Evolutionary conservation across 345 rosid genomes (phyloP), one percentile per base, ranked within the genome.

Genomic region (Eucalyptus guilfoylei): DNA sequence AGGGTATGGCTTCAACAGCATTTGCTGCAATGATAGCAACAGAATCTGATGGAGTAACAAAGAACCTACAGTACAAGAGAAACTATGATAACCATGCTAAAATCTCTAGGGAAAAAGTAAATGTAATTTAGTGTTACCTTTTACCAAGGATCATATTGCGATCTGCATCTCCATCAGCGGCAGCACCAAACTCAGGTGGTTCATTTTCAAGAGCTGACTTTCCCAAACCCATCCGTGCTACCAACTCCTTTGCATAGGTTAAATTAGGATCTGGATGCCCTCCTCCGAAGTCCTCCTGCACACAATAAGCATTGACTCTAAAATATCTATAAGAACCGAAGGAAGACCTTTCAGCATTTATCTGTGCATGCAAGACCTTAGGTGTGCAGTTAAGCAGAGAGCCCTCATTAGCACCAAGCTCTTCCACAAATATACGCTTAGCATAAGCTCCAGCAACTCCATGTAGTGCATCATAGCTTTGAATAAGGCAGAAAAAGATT

Each of bases 151-250:
- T 89, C 99, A 98, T 97, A 92, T 98, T 98, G 89, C 99, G 98
- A 92, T 98, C 99, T 47, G 99, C 99, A 93, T 98, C 99, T 92
- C 99, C 99, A 92, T 98, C 99, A 93, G 99, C 96, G 80, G 99
- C 99, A 42, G 99, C 99, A 87, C 99, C 99, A 93, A 98, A 97
- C 89, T 98, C 99, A 69, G 99, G 99, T 17, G 96, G 98, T 90
- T 97, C 99, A 89, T 64, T 95, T 87, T 91, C 94, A 55, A 95
- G 87, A 90, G 88, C 90, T 23, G 98, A 95, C 92, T 98, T 96
- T 86, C 98, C 93, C 94, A 97, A 93, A 89, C 99, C 99, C 99
- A 97, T 96, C 48, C 99, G 94, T 91, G 92, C 96, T 90, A 97
- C 99, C 92, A 97, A 93, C 93, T 95, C 99, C 93, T 97, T 97